Evolutionary conservation across 2,329 filamentous ascomycete species (phyloP).

Genomic region (Cadophora luteo-olivacea): DNA sequence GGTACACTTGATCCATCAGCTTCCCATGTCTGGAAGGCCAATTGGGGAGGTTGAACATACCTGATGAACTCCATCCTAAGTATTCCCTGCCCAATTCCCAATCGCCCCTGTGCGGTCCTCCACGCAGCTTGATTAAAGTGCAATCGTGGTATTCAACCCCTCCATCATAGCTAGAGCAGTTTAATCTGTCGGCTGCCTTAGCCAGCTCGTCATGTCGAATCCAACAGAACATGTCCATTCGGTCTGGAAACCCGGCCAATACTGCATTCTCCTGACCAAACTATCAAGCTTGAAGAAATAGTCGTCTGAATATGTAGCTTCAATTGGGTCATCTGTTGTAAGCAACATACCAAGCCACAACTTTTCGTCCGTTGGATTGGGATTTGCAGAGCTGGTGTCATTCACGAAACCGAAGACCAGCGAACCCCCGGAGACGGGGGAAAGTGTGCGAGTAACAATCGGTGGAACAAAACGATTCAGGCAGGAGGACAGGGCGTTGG

Average conservation of each 20-base stretch:
- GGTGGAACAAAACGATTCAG: neutral
- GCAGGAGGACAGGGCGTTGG: neutral
- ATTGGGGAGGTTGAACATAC: neutral
- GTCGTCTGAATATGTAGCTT: neutral
- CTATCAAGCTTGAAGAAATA: neutral
- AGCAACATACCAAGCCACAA: slow-evolving; percentile 1
- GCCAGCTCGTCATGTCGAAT: neutral
- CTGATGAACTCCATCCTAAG: neutral
- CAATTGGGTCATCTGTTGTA: neutral
- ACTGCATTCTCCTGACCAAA: neutral
- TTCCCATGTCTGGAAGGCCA: neutral
- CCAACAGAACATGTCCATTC: slow-evolving; percentile 4
- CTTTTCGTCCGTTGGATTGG: neutral
- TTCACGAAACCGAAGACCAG: neutral
- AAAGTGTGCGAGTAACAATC: neutral
- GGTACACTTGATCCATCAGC: neutral
- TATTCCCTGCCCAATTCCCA: neutral
- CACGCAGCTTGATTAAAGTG: neutral
- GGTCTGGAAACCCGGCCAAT: neutral
- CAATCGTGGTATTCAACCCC: neutral
- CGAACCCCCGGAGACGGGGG: neutral
- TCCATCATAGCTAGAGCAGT: neutral
- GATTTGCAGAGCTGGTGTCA: neutral
- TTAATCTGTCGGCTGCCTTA: neutral
- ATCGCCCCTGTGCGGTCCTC: neutral